phyloP scores from a whole-genome alignment of 768 basidiomycete species.

The Pleurotus eryngii region DNA sequence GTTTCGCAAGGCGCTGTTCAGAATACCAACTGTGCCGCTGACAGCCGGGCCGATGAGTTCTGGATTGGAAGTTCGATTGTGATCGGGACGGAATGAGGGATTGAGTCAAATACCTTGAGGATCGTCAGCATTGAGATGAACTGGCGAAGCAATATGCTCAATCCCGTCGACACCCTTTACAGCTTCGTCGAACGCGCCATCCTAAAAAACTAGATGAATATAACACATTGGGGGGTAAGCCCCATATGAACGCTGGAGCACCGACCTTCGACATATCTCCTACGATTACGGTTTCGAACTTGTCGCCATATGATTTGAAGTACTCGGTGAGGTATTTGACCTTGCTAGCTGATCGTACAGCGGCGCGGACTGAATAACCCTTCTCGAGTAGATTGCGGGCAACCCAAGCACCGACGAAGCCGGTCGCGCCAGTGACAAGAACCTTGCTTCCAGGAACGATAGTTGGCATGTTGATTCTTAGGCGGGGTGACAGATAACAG shows the following conservation, averaged over 20 bases:
- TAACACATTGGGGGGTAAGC: not conserved
- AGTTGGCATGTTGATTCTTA: conserved; percentile 22
- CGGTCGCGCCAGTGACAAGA: conserved; percentile 58
- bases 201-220: conserved; percentile 31
- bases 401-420: conserved; percentile 60
- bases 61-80: conserved; percentile 16
- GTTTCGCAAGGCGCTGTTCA: conserved; percentile 55
- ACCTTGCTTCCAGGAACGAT: conserved; percentile 29
- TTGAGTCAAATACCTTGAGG: conserved; percentile 26
- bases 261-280: conserved; percentile 54
- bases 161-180: conserved; percentile 75
- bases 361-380: conserved; percentile 63
- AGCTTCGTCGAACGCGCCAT: conserved; percentile 74
- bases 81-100: not conserved
- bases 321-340: conserved; percentile 50
- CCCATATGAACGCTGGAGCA: not conserved
- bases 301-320: conserved; percentile 52
- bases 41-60: conserved; percentile 72
- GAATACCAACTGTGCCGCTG: conserved; percentile 60
- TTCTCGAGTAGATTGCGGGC: conserved; percentile 51
- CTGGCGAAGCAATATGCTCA: conserved; percentile 66
- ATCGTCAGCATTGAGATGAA: conserved; percentile 41
- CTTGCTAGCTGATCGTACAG: conserved; percentile 63
- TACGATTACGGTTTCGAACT: conserved; percentile 66
- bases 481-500: too few relatives aligned